Evolutionary conservation across 805 yeast genomes (phyloP), one percentile per base, ranked within the genome.

Genomic region (Cyberlindnera nakhonratchasimensis): DNA sequence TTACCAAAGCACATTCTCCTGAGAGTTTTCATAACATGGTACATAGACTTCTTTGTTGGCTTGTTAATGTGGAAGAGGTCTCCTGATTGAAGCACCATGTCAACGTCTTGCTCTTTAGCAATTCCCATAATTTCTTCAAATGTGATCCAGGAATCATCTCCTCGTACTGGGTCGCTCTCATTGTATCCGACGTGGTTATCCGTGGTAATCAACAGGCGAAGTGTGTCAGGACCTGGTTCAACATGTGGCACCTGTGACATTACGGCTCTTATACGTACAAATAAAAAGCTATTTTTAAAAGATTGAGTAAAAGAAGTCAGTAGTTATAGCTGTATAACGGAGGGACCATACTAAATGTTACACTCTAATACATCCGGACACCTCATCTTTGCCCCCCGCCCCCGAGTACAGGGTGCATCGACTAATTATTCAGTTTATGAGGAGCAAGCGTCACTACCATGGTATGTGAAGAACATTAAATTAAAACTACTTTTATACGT

Each of bases 151-250:
- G 95, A 77, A 57, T 93, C 99, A 53, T 85, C 84, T 1, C 96
- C 96, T 14, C 95, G 72, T 5, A 91, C 80, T 1, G 96, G 90
- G 60, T 93, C 98, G 29, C 75, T 76, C 59, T 93, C 99, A 45
- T 80, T 79, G 60, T 82, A 90, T 1, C 99, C 99, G 16, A 93
- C 96, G 69, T 93, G 99, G 59, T 93, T 93, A 58, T 93, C 99
- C 1, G 98, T 89, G 3, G 99, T 88, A 24, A 93, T 64, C 24
- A 93, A 75, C 16, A 93, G 75, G 19, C 86, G 67, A 14, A 90
- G 77, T 0, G 96, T 87, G 59, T 86, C 77, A 6, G 74, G 74
- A 3, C 80, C 83, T 2, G 66, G 67, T 2, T 67, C 71, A 4
- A 79, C 63, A 16, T 55, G 48, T 6, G 65, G 57, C 2, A 71